phyloP scores from a whole-genome alignment of 805 yeast genomes.

The Starmerella gropengiesseri region DNA sequence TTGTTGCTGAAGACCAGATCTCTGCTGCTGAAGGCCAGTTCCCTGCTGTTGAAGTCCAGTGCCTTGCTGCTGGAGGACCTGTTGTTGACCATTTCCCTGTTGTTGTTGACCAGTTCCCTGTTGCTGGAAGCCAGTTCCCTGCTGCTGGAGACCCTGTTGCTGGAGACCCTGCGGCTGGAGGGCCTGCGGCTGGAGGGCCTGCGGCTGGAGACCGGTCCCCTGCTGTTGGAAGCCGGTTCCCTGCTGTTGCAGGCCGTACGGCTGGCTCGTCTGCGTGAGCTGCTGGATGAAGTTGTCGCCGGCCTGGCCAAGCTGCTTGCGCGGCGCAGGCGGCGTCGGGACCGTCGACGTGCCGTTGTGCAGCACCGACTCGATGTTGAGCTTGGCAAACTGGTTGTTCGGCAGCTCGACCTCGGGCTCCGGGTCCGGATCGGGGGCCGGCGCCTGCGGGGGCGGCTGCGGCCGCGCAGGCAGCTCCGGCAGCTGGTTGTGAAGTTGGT shows the following conservation, averaged over 20 bases:
- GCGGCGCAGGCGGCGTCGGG: constrained; percentile 37
- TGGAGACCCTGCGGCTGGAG: neutral
- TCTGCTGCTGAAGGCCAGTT: constrained; percentile 2
- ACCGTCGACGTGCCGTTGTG: constrained; percentile 45
- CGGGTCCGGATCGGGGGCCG: constrained; percentile 18
- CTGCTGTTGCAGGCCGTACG: neutral
- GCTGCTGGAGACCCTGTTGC: neutral
- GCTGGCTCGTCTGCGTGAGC: constrained; percentile 13
- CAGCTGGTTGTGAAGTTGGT: constrained; percentile 14
- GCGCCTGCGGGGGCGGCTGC: constrained; percentile 16
- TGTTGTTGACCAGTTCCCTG: neutral
- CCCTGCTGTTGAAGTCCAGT: constrained; percentile 1
- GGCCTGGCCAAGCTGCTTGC: constrained; percentile 16
- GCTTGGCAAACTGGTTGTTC: constrained; percentile 61
- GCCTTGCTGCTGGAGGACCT: neutral
- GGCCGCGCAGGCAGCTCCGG: constrained; percentile 22
- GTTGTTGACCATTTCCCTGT: neutral
- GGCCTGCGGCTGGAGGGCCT: constrained; percentile 2
- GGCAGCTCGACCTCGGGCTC: constrained; percentile 46
- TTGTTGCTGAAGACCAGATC: constrained; percentile 2
- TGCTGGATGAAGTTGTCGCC: constrained; percentile 24
- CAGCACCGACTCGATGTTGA: constrained; percentile 68
- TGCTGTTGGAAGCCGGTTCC: neutral
- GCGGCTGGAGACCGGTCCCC: constrained; percentile 5
- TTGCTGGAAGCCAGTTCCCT: constrained; percentile 1